Evolutionary conservation across 2,329 filamentous ascomycete species (phyloP), one percentile per base, ranked within the genome.

Genomic region (Apiospora saccharicola): DNA sequence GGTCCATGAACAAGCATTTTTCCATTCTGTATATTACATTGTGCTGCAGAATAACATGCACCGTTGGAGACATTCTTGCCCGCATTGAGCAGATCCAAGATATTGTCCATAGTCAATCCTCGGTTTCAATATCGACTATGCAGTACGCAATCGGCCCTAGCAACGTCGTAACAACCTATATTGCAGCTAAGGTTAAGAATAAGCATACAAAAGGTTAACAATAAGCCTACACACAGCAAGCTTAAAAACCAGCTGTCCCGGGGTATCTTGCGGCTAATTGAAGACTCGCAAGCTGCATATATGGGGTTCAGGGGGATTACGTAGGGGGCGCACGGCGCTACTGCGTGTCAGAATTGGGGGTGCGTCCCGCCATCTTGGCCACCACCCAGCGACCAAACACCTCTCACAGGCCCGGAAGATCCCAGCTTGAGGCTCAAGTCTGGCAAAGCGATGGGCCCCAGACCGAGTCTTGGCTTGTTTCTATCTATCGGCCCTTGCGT

Each of bases 301-400:
- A 61, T 37, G 53, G 53, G 34, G 53, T 61, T 37, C 26, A 61
- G 53, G 53, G 51, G 30, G 26, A 8, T 30, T 61, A 37, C 26
- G 51, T 57, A 57, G 51, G 53, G 53, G 53, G 53, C 57, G 10
- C n/a, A 49, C 30, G 57, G 57, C 34, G 57, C 57, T 64, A 64
- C 34, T 10, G 57, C 57, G 57, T 64, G 57, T 64, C 57, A 64
- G 19, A 64, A n/a, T 41, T 61, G 30, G 30, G 30, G 57, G 57
- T 61, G 16, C 37, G 19, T 64, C 30, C 57, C 57, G 57, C 19
- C 57, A 64, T 64, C 57, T 64, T 41, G 53, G 53, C 53, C 34
- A 61, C 53, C 53, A 37, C 53, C 53, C 53, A 61, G 30, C 30
- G 7, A 37, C 53, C 53, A 61, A 61, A 61, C 51, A 53, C 51